A percentile compares a stretch with the other conserved stretches of the same genome.
These are phyloP conservation scores for Cyathus striatus DNA, from an alignment of 768 basidiomycete species.

Conservation along the genomic window DNA sequence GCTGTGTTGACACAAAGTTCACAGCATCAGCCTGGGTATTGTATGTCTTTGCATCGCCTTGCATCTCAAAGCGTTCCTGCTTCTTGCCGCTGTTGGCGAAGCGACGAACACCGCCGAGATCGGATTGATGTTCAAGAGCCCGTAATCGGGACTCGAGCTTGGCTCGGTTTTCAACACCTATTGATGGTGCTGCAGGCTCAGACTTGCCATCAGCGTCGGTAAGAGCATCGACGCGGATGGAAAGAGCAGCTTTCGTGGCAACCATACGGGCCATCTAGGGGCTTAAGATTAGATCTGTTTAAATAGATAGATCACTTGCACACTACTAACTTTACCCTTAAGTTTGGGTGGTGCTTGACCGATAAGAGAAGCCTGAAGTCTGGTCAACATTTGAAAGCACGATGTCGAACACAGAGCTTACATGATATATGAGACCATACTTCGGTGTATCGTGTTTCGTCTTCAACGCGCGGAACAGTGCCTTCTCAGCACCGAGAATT, in stretches of 20 bases:
- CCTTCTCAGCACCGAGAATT: conserved; percentile 97
- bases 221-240: conserved; percentile 96
- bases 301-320: neutral
- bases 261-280: conserved; percentile 99
- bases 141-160: conserved; percentile 95
- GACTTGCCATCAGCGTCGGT: conserved; percentile 91
- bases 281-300: neutral
- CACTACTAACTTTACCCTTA: conserved; percentile 78
- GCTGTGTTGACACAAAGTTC: conserved; percentile 81
- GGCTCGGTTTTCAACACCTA: conserved; percentile 90
- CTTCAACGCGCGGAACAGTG: conserved; percentile 94
- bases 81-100: conserved; percentile 55
- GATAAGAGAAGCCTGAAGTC: conserved; percentile 78
- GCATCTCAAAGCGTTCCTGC: conserved; percentile 79
- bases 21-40: conserved; percentile 83
- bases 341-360: conserved; percentile 97
- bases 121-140: conserved; percentile 79
- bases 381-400: conserved; percentile 2
- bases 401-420: conserved; percentile 26
- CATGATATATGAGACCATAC: conserved; percentile 99
- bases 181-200: conserved; percentile 71
- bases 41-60: conserved; percentile 74
- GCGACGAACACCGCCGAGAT: conserved; percentile 66
- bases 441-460: conserved; percentile 99
- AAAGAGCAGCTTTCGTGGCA: conserved; percentile 95